These are phyloP conservation scores for Candida dajiaensis DNA, from an alignment of 805 yeast species.

Conservation along the genomic window DNA sequence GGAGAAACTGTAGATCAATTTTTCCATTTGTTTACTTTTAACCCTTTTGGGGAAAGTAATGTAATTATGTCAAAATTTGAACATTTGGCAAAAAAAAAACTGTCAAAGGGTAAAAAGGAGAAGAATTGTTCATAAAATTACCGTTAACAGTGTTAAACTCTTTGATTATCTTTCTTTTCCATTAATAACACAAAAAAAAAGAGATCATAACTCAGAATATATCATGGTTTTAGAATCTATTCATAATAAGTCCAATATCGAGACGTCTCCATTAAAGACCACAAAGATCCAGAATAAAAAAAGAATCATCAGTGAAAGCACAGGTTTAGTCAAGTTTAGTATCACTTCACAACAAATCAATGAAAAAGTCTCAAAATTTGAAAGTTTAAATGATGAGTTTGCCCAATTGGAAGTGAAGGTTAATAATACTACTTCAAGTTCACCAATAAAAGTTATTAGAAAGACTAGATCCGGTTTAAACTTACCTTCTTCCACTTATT, in stretches of 20 bases:
- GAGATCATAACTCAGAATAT: background rate
- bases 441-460: conserved; percentile 1
- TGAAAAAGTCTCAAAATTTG: conserved; percentile 10
- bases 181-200: no score
- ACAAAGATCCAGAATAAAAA: conserved; percentile 20
- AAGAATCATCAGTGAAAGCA: conserved; percentile 42
- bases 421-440: no score
- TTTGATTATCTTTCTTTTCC: no score
- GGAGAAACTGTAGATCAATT: no score
- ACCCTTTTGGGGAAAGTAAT: conserved; percentile 7
- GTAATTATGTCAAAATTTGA: no score
- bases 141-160: no score
- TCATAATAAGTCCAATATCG: conserved; percentile 1
- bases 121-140: no score
- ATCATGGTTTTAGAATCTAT: conserved; percentile 6
- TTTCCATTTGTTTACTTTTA: conserved; percentile 8
- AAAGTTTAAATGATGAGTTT: conserved; percentile 12
- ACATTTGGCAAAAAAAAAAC: no score
- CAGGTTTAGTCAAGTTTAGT: conserved; percentile 43
- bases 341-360: conserved; percentile 7
- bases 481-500: conserved; percentile 2
- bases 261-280: conserved; percentile 1
- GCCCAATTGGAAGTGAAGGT: conserved; percentile 7
- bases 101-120: background rate
- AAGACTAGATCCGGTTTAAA: conserved; percentile 6